phyloP scores from a whole-genome alignment of 257 asterid species.

The Forsythia suspensa region DNA sequence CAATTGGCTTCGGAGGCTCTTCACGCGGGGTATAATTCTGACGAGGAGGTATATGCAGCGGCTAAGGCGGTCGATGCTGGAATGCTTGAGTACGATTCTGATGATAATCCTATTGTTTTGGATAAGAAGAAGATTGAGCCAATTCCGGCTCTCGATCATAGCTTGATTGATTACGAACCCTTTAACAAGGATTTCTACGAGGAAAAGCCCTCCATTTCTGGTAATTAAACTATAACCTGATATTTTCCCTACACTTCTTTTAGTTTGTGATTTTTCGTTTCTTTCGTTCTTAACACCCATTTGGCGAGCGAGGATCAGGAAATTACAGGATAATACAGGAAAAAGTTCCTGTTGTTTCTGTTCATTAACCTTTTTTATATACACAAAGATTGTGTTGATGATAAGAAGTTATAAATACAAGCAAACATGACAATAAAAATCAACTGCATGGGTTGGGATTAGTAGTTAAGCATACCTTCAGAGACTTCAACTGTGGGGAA shows the following conservation, averaged over 20 bases:
- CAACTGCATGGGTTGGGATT: background rate
- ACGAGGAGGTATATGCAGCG: slow-evolving; percentile 98
- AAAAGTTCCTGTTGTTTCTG: background rate
- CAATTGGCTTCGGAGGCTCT: slow-evolving; percentile 94
- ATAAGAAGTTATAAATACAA: background rate
- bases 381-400: background rate
- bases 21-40: slow-evolving; percentile 94
- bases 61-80: slow-evolving; percentile 99
- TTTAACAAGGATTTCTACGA: slow-evolving; percentile 91
- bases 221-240: slow-evolving; percentile 31
- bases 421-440: background rate
- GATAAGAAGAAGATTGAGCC: slow-evolving; percentile 96
- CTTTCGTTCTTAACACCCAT: background rate
- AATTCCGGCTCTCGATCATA: slow-evolving; percentile 77
- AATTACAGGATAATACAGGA: background rate
- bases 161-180: slow-evolving; percentile 71
- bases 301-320: background rate
- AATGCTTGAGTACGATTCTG: slow-evolving; percentile 81
- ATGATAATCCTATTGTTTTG: slow-evolving; percentile 80
- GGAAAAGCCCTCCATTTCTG: slow-evolving; percentile 90
- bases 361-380: background rate
- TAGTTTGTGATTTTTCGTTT: background rate
- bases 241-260: background rate
- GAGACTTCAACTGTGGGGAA: background rate
- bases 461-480: background rate